Percentiles rank a stretch among this genome's conserved stretches.
Conservation (phyloP, 192 early-diverging fungal genomes). For the Physocladia obscura region DNA sequence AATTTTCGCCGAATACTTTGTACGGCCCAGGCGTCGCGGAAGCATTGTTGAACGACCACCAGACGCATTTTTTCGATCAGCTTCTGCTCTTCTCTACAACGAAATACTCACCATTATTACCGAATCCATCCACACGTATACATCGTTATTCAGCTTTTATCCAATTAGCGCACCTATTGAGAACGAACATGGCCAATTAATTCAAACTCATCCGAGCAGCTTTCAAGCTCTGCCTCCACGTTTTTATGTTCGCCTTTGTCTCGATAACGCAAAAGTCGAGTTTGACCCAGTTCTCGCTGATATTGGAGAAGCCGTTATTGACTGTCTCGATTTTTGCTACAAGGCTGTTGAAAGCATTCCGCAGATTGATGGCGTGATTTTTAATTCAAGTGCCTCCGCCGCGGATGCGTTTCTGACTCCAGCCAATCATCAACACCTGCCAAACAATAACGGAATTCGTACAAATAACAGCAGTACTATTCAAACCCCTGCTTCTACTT, state of each 20-base stretch:
- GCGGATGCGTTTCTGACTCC: conserved; percentile 8
- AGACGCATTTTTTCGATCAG: conserved; percentile 37
- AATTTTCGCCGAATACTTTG: conserved; percentile 42
- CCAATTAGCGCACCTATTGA: conserved; percentile 30
- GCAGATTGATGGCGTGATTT: conserved; percentile 44
- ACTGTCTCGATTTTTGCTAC: conserved; percentile 47
- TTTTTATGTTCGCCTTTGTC: conserved; percentile 47
- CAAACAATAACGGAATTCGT: background rate
- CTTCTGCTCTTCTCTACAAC: conserved; percentile 44
- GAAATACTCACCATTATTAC: conserved; percentile 44
- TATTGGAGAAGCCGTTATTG: conserved; percentile 49
- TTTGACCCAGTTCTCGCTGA: conserved; percentile 57
- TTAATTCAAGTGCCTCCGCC: conserved; percentile 14
- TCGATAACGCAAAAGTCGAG: conserved; percentile 43
- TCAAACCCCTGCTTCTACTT: conserved; percentile 1
- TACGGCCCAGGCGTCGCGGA: conserved; percentile 21
- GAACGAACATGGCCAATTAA: conserved; percentile 1
- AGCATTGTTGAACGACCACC: conserved; percentile 17
- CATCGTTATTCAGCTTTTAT: conserved; percentile 40
- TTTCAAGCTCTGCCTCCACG: conserved; percentile 25
- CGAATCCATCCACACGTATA: conserved; percentile 43
- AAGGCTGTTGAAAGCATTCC: conserved; percentile 53
- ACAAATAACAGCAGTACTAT: conserved; percentile 1
- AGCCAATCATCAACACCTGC: background rate
- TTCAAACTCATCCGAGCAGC: background rate